Evolutionary conservation across 805 yeast genomes (phyloP).

Genomic region (Myxozyma sirexii): DNA sequence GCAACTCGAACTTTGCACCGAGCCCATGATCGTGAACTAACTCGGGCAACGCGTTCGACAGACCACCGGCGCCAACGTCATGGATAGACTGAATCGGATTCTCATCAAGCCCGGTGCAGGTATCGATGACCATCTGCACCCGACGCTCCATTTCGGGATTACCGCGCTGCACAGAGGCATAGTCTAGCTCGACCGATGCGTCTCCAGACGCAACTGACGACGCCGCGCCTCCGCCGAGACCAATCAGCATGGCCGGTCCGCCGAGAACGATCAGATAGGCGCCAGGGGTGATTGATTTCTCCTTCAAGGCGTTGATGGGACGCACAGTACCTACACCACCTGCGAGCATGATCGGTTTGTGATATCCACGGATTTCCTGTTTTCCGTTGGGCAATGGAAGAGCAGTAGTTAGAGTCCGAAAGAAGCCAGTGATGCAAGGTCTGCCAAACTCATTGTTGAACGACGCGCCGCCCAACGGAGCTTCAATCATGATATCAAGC

Average conservation of each 20-base stretch:
- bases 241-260: constrained; percentile 97
- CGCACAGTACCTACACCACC: constrained; percentile 98
- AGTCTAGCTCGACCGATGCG: constrained; percentile 93
- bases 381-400: constrained; percentile 65
- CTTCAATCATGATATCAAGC: constrained; percentile 92
- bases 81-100: constrained; percentile 93
- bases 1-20: constrained; percentile 90
- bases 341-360: constrained; percentile 98
- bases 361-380: constrained; percentile 88
- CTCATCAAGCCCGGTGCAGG: constrained; percentile 73
- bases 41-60: constrained; percentile 96
- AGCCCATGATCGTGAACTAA: constrained; percentile 94
- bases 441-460: constrained; percentile 98
- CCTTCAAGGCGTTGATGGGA: constrained; percentile 88
- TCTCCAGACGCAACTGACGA: constrained; percentile 96
- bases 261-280: constrained; percentile 90
- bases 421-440: constrained; percentile 95
- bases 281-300: constrained; percentile 86
- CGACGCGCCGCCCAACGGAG: constrained; percentile 97
- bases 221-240: constrained; percentile 99
- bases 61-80: constrained; percentile 99
- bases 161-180: constrained; percentile 98
- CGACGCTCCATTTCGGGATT: constrained; percentile 99
- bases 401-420: constrained; percentile 87
- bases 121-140: constrained; percentile 96